Conservation (phyloP, 1,139 yeast species). For the Arxiozyma telluris region DNA sequence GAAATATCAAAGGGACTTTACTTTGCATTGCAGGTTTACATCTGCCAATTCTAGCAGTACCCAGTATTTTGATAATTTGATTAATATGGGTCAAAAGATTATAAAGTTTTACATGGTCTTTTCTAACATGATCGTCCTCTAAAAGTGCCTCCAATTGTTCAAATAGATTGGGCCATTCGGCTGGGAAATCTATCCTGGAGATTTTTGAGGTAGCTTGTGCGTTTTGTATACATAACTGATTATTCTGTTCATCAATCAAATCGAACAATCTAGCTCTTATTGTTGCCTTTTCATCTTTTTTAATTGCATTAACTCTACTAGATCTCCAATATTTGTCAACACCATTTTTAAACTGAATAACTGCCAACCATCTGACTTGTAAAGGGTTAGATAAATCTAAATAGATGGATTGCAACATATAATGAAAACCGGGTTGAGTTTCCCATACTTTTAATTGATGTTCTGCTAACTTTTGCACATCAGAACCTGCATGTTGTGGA, state of each 20-base stretch:
- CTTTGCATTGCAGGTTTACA: slow-evolving; percentile 71
- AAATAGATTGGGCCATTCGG: slow-evolving; percentile 74
- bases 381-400: slow-evolving; percentile 48
- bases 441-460: slow-evolving; percentile 63
- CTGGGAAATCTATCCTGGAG: slow-evolving; percentile 76
- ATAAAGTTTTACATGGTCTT: slow-evolving; percentile 46
- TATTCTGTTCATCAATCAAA: slow-evolving; percentile 58
- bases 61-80: slow-evolving; percentile 64
- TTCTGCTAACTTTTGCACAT: slow-evolving; percentile 56
- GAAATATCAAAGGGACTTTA: slow-evolving; percentile 54
- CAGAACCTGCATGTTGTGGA: slow-evolving; percentile 36
- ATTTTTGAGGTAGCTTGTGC: slow-evolving; percentile 76
- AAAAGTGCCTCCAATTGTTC: slow-evolving; percentile 51
- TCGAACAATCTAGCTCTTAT: slow-evolving; percentile 55
- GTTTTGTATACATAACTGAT: slow-evolving; percentile 67
- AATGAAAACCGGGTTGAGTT: slow-evolving; percentile 49
- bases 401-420: slow-evolving; percentile 50
- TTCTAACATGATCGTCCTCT: slow-evolving; percentile 32
- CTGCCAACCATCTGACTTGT: slow-evolving; percentile 75
- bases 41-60: slow-evolving; percentile 74
- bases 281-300: slow-evolving; percentile 57
- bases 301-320: slow-evolving; percentile 47
- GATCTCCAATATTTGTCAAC: slow-evolving; percentile 77
- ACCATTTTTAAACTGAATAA: slow-evolving; percentile 83
- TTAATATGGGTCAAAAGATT: slow-evolving; percentile 61